Conservation (phyloP, 495 filamentous ascomycete genomes). For the Terfezia boudieri region DNA sequence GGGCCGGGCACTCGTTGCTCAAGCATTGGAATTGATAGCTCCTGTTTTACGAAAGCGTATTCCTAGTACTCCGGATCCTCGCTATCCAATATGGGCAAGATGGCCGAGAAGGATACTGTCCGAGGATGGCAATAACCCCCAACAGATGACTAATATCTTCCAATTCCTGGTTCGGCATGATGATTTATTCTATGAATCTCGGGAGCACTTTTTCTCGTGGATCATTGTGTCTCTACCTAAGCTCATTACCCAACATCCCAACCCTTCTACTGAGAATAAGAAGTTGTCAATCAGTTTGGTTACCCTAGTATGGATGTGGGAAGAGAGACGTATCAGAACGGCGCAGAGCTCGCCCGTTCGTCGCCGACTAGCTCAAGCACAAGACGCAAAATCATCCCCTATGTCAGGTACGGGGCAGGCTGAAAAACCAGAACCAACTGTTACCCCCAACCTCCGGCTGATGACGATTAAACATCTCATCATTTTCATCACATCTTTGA, state of each 20-base stretch:
- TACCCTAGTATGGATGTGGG: conserved; percentile 77
- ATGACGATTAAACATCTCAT: conserved; percentile 83
- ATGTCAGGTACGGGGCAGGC: conserved; percentile 13
- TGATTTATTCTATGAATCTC: conserved; percentile 80
- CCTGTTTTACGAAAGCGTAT: conserved; percentile 70
- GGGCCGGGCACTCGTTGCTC: conserved; percentile 73
- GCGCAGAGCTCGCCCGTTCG: conserved; percentile 24
- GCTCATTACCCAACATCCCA: conserved; percentile 53
- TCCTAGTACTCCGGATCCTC: conserved; percentile 27
- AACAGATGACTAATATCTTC: conserved; percentile 93
- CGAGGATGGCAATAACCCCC: conserved; percentile 89
- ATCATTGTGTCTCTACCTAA: conserved; percentile 79
- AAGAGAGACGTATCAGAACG: conserved; percentile 49
- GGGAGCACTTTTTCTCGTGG: conserved; percentile 69
- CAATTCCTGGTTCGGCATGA: conserved; percentile 85
- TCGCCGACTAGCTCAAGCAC: conserved; percentile 30
- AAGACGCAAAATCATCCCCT: conserved; percentile 19
- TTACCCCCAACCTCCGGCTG: conserved; percentile 39
- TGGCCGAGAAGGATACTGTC: conserved; percentile 77
- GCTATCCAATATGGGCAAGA: conserved; percentile 66
- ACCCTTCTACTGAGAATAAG: conserved; percentile 76
- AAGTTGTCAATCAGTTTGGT: conserved; percentile 81
- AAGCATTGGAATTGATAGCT: conserved; percentile 81
- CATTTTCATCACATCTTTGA: conserved; percentile 71
- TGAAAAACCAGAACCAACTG: conserved; percentile 44